Conservation (phyloP, 2,329 filamentous ascomycete genomes). For the Neoascochyta sp. region DNA sequence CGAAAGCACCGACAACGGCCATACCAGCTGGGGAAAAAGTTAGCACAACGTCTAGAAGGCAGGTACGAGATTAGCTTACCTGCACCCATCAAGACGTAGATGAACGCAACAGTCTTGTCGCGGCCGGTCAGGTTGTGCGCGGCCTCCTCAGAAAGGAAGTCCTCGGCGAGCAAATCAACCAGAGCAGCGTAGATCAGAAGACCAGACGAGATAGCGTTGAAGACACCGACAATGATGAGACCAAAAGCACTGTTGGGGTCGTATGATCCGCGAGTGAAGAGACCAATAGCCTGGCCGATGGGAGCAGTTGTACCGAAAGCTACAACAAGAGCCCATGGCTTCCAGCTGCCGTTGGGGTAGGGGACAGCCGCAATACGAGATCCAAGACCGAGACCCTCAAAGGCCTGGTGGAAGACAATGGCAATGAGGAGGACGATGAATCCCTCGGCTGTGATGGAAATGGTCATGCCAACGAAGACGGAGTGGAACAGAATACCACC, state of each 20-base stretch:
- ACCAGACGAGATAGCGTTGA: constrained; percentile 64
- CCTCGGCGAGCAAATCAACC: constrained; percentile 61
- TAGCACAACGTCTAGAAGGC: too few species aligned
- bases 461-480: constrained; percentile 60
- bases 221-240: constrained; percentile 61
- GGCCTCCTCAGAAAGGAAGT: constrained; percentile 55
- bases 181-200: constrained; percentile 60
- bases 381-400: constrained; percentile 61
- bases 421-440: constrained; percentile 58
- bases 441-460: constrained; percentile 56
- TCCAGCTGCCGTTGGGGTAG: constrained; percentile 54
- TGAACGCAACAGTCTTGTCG: constrained; percentile 54
- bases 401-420: constrained; percentile 61
- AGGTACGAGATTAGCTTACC: constrained; percentile 11
- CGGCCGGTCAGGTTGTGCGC: constrained; percentile 49
- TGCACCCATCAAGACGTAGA: constrained; percentile 37
- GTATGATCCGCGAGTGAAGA: constrained; percentile 55
- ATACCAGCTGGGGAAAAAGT: too few species aligned
- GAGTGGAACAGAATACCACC: constrained; percentile 63
- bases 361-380: constrained; percentile 58
- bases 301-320: constrained; percentile 63
- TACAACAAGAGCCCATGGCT: constrained; percentile 59
- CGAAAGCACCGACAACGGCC: constrained; percentile 37
- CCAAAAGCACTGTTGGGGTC: constrained; percentile 62
- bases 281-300: constrained; percentile 62